These are phyloP conservation scores for Chlamydomonas reinhardtii DNA, from an alignment of 163 green algal genomes.

Conservation along the genomic window DNA sequence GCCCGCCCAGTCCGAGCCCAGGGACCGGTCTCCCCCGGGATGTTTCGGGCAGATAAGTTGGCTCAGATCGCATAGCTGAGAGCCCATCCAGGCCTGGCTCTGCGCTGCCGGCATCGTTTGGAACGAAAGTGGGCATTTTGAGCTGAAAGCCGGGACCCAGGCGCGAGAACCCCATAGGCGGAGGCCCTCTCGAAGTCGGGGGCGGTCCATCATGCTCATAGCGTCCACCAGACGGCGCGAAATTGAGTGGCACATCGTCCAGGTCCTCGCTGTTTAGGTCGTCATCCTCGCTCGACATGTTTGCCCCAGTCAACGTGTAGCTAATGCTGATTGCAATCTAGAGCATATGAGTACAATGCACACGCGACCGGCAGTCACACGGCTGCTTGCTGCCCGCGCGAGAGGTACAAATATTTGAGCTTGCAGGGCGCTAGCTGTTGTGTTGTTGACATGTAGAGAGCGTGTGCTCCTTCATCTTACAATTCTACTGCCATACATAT, in stretches of 20 bases:
- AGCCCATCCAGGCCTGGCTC: neutral
- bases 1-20: neutral
- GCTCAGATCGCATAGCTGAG: conserved; percentile 23
- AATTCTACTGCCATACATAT: too few species aligned
- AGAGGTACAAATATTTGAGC: too few species aligned
- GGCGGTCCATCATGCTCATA: conserved; percentile 16
- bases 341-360: too few species aligned
- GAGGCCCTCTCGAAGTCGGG: neutral
- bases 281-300: conserved; percentile 6
- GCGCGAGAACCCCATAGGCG: neutral
- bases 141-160: conserved; percentile 1
- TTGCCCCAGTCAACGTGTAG: neutral
- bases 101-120: neutral
- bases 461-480: too few species aligned
- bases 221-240: conserved; percentile 17
- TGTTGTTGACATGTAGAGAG: too few species aligned
- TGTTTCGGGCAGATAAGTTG: neutral
- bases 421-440: too few species aligned
- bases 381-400: too few species aligned
- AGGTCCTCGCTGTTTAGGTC: conserved; percentile 11
- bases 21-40: neutral
- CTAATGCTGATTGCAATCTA: neutral
- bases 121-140: neutral
- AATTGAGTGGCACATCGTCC: conserved; percentile 13
- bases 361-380: too few species aligned